Evolutionary conservation across 257 asterid species (phyloP).

Genomic region (Lavandula angustifolia): DNA sequence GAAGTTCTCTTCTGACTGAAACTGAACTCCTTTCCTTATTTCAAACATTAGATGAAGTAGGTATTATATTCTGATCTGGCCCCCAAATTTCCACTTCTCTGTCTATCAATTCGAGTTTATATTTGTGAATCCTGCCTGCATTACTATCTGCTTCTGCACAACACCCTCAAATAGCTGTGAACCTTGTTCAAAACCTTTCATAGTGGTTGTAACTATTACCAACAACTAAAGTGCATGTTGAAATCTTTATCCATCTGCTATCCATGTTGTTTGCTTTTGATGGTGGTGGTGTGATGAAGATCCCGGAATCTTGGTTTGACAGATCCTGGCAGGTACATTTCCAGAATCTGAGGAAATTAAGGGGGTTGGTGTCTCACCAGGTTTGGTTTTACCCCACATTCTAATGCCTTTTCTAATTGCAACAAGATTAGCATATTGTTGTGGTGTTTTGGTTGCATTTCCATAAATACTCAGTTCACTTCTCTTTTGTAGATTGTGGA

Average conservation of each 20-base stretch:
- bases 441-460: background rate
- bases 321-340: constrained; percentile 34
- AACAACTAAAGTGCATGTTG: background rate
- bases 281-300: constrained; percentile 29
- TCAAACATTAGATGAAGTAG: no score
- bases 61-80: background rate
- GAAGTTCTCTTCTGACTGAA: constrained; percentile 1
- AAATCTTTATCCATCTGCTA: constrained; percentile 2
- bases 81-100: background rate
- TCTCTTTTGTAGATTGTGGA: background rate
- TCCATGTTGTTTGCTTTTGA: background rate
- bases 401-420: background rate
- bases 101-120: background rate
- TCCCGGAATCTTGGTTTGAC: constrained; percentile 35
- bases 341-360: constrained; percentile 36
- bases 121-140: background rate
- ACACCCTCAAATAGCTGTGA: background rate
- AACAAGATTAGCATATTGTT: background rate
- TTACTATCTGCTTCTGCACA: background rate
- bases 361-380: constrained; percentile 8
- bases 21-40: background rate
- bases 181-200: background rate
- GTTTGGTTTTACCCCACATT: background rate
- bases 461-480: background rate
- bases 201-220: background rate